Conservation (phyloP, 495 filamentous ascomycete species). For the Xylaria telfairii region DNA sequence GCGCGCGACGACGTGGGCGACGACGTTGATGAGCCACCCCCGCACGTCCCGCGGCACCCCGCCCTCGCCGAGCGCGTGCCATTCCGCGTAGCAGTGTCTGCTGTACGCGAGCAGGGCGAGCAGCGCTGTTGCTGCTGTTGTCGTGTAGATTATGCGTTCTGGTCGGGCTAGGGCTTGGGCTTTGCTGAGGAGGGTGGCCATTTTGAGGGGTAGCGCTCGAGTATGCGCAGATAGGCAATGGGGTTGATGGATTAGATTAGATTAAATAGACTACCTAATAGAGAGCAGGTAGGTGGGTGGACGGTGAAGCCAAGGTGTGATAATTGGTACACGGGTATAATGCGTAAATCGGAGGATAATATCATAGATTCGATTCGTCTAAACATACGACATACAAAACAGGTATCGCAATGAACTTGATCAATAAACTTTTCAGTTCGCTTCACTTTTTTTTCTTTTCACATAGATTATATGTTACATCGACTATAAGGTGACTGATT, state of each 20-base stretch:
- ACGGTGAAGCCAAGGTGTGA: neutral
- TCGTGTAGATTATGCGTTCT: neutral
- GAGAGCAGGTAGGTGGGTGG: too few relatives aligned
- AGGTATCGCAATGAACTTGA: neutral
- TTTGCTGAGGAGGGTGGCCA: conserved; percentile 23
- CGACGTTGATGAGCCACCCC: conserved; percentile 43
- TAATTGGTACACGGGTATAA: neutral
- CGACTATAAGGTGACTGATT: neutral
- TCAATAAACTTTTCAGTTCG: neutral
- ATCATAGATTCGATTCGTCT: neutral
- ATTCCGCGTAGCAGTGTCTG: conserved; percentile 35
- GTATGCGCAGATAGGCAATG: neutral
- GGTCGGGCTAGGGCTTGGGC: neutral
- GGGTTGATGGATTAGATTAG: neutral
- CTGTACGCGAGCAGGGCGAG: conserved; percentile 28
- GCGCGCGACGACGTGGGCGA: conserved; percentile 34
- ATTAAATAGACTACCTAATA: neutral
- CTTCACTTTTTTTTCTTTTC: neutral
- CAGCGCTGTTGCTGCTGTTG: neutral
- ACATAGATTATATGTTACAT: neutral
- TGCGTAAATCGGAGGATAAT: neutral
- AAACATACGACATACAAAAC: neutral
- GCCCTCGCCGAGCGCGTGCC: conserved; percentile 45
- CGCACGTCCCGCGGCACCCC: conserved; percentile 45
- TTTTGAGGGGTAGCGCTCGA: neutral